phyloP scores from a whole-genome alignment of 2,329 filamentous ascomycete genomes.

The Paraphaeosphaeria sporulosa region DNA sequence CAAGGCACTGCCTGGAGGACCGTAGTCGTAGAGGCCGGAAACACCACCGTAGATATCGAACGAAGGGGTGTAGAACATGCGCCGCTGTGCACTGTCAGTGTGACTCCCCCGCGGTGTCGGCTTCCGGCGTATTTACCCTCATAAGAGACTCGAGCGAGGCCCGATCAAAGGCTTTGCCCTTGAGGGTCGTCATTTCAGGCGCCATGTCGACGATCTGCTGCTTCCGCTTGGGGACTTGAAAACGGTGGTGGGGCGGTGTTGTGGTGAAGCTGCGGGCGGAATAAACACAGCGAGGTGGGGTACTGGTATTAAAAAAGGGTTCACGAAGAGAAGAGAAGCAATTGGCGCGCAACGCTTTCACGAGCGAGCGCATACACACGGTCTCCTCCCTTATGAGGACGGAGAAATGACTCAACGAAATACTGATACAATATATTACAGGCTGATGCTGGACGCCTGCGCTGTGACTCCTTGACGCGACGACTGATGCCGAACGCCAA shows the following conservation, averaged over 20 bases:
- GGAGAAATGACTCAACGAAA: slow-evolving; percentile 28
- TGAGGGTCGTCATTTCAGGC: slow-evolving; percentile 62
- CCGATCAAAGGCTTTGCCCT: slow-evolving; percentile 87
- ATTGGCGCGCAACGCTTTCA: slow-evolving; percentile 49
- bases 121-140: slow-evolving; percentile 62
- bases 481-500: slow-evolving; percentile 25
- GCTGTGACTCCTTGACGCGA: slow-evolving; percentile 19
- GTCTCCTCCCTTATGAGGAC: slow-evolving; percentile 29
- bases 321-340: slow-evolving; percentile 36
- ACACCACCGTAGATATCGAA: slow-evolving; percentile 96
- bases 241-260: slow-evolving; percentile 38
- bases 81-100: slow-evolving; percentile 40
- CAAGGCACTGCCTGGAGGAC: slow-evolving; percentile 84
- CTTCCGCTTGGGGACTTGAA: slow-evolving; percentile 40
- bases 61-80: slow-evolving; percentile 86
- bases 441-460: slow-evolving; percentile 12
- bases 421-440: slow-evolving; percentile 32
- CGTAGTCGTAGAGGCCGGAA: slow-evolving; percentile 90
- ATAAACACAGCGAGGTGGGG: slow-evolving; percentile 41
- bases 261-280: slow-evolving; percentile 46
- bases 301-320: slow-evolving; percentile 33
- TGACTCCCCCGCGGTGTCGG: slow-evolving; percentile 22
- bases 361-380: slow-evolving; percentile 51
- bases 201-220: slow-evolving; percentile 37
- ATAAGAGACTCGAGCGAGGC: slow-evolving; percentile 83